Conservation (phyloP, 129 eudicot species). For the Arctium minus region DNA sequence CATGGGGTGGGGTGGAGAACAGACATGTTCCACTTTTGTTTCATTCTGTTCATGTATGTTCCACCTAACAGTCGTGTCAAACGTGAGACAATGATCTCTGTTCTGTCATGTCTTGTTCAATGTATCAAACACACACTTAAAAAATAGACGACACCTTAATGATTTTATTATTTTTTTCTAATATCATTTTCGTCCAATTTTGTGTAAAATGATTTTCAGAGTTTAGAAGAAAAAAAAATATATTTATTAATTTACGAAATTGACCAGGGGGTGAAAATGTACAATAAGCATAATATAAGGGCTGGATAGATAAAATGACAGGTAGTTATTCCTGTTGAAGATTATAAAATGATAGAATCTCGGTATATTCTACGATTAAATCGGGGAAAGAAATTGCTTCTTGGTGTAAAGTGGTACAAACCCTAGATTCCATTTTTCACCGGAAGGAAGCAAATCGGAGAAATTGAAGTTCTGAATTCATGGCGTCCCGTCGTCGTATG, state of each 20-base stretch:
- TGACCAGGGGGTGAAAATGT: not conserved
- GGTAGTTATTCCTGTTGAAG: conserved; percentile 17
- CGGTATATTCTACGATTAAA: conserved; percentile 14
- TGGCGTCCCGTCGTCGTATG: conserved; percentile 68
- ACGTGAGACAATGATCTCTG: too few species aligned
- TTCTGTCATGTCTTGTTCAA: too few species aligned
- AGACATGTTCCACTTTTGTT: too few species aligned
- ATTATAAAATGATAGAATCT: conserved; percentile 6
- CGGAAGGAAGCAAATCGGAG: not conserved
- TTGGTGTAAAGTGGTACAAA: conserved; percentile 14
- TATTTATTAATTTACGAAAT: not conserved
- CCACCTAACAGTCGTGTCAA: too few species aligned
- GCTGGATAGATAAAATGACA: conserved; percentile 11
- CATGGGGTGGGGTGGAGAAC: too few species aligned
- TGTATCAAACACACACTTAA: too few species aligned
- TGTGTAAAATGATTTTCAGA: not conserved
- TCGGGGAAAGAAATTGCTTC: not conserved
- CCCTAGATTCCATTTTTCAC: conserved; percentile 14
- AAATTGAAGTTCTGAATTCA: conserved; percentile 25
- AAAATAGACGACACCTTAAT: too few species aligned
- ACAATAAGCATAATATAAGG: not conserved
- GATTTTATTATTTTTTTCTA: too few species aligned
- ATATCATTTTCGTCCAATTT: not conserved
- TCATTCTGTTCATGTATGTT: too few species aligned
- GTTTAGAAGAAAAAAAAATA: not conserved